Evolutionary conservation across 2,329 filamentous ascomycete genomes (phyloP), one percentile per base, ranked within the genome.

Genomic region (Scleromitrula shiraiana): DNA sequence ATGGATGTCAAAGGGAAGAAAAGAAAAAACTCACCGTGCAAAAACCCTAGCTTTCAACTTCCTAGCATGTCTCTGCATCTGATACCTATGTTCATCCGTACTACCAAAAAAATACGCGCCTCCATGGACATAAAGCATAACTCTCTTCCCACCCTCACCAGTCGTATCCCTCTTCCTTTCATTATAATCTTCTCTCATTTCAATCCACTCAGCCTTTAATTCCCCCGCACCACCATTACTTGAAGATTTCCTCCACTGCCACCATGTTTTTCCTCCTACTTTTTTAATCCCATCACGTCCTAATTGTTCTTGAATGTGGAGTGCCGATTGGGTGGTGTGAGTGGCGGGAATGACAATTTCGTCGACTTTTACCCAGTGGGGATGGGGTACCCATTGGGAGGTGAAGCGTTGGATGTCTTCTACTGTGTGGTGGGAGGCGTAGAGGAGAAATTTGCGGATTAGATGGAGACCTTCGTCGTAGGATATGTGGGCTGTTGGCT

Each of bases 101-200:
- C 88, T 94, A 12, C 93, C 91, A 64, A 98, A 97, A 68, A 83
- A 98, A 68, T 95, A 97, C 17, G 86, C 91, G 6, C 91, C 91
- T 12, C 93, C 93, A 62, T 97, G 93, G 19, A 97, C 74, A 67
- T 97, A 97, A 20, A 98, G 71, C 78, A 97, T 95, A 50, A 95
- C 81, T 44, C 89, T 80, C 56, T 81, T 82, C 15, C 78, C 77
- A 19, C 75, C 73, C 41, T 79, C 77, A 14, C 69, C 69, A 0
- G 69, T 68, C n/a, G n/a, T n/a, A n/a, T n/a, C n/a, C 60, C 77
- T 78, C 64, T 82, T 83, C 49, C 88, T 79, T 62, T 85, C 81
- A 51, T 83, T 73, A 61, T 87, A 83, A 64, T 97, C 85, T 43
- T 80, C 75, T 56, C 80, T 82, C 90, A 96, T 96, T 73, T 97